Percentiles rank a stretch among this genome's conserved stretches.
Evolutionary conservation across 805 yeast genomes (phyloP).

Genomic region (Komagataella ulmi): DNA sequence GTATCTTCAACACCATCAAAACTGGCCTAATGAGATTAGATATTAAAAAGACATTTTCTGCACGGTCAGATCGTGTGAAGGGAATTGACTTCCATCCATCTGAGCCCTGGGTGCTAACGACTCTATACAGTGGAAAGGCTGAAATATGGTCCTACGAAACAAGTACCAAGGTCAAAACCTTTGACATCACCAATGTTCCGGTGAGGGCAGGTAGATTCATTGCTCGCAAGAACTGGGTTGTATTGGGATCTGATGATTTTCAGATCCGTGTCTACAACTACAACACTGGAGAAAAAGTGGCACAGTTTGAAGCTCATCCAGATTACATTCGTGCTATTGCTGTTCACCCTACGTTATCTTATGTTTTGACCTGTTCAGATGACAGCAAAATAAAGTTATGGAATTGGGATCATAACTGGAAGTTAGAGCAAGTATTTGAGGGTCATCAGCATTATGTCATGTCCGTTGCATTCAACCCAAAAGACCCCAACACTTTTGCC

Average conservation of each 20-base stretch:
- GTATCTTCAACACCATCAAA: background rate
- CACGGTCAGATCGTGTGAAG: conserved; percentile 93
- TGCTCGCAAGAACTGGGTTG: conserved; percentile 94
- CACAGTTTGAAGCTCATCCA: conserved; percentile 96
- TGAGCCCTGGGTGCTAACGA: conserved; percentile 92
- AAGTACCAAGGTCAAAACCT: conserved; percentile 65
- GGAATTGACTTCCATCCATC: conserved; percentile 97
- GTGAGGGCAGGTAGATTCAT: conserved; percentile 91
- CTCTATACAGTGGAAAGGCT: conserved; percentile 80
- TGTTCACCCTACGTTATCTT: conserved; percentile 89
- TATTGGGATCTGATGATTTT: conserved; percentile 93
- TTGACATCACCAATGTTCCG: conserved; percentile 93
- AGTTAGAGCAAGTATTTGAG: conserved; percentile 76
- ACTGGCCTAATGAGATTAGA: conserved; percentile 30
- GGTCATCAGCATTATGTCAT: conserved; percentile 95
- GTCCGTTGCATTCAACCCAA: conserved; percentile 92
- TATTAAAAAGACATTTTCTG: conserved; percentile 23
- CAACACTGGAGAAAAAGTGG: conserved; percentile 87
- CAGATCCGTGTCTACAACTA: conserved; percentile 87
- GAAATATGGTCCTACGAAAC: conserved; percentile 96
- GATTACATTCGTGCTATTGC: conserved; percentile 91
- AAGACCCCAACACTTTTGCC: conserved; percentile 95
- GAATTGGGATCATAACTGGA: conserved; percentile 97
- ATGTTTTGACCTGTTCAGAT: conserved; percentile 79
- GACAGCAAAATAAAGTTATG: conserved; percentile 86